Conservation (phyloP, 2,329 filamentous ascomycete genomes). For the Pseudogymnoascus sp. region DNA sequence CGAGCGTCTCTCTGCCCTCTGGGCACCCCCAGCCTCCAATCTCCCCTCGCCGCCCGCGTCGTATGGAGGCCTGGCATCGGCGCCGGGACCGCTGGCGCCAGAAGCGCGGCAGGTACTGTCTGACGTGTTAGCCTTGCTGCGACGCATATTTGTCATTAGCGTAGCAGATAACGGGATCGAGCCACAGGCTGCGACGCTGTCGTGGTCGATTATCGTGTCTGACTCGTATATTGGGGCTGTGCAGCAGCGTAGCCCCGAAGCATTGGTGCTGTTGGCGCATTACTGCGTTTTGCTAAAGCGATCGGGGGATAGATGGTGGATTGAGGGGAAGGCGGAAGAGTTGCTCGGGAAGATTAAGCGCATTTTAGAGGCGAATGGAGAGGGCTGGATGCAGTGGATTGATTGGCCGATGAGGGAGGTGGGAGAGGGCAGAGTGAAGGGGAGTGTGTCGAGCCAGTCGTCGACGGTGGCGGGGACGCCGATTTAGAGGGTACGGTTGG, state of each 20-base stretch:
- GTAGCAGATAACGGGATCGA: conserved; percentile 18
- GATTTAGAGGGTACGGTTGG: not conserved
- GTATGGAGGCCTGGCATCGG: not conserved
- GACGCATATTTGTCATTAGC: conserved; percentile 19
- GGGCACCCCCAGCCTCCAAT: not conserved
- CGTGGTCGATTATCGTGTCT: conserved; percentile 32
- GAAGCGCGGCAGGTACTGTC: conserved; percentile 15
- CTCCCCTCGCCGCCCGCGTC: not conserved
- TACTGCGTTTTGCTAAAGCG: conserved; percentile 34
- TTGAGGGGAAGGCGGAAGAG: conserved; percentile 34
- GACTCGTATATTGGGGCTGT: conserved; percentile 30
- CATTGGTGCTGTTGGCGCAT: conserved; percentile 31
- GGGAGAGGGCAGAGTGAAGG: not conserved
- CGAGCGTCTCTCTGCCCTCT: not conserved
- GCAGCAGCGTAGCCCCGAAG: conserved; percentile 30
- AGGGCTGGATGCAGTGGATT: conserved; percentile 18
- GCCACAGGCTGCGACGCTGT: conserved; percentile 22
- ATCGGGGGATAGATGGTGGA: conserved; percentile 35
- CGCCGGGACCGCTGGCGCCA: not conserved
- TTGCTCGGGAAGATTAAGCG: conserved; percentile 32
- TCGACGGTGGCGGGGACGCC: not conserved
- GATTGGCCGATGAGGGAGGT: conserved; percentile 18
- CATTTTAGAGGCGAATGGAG: conserved; percentile 9
- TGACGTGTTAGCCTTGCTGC: conserved; percentile 13
- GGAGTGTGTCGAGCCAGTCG: not conserved